Evolutionary conservation across 2,329 filamentous ascomycete genomes (phyloP), one percentile per base, ranked within the genome.

Genomic region (Karstenula rhodostoma): DNA sequence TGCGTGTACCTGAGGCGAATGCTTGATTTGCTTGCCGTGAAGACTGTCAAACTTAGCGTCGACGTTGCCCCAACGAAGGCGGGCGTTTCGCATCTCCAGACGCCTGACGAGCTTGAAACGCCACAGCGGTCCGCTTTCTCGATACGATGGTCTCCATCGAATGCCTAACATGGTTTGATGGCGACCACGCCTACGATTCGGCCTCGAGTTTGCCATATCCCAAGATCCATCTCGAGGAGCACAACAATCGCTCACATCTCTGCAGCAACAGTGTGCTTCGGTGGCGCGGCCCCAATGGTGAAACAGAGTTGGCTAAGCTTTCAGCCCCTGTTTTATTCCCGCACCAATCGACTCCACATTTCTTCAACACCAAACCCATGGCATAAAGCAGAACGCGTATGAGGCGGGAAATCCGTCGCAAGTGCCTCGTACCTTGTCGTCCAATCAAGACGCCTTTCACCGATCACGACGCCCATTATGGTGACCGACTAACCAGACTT

Each of bases 361-460:
- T 71, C 65, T 59, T 70, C 66, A 66, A 67, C 70, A 64, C 59
- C 66, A 61, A 60, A 43, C 58, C 49, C 33, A 57, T 53, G 59
- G 55, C 42, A 66, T 70, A 66, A 67, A 57, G 69, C 67, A 68
- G 65, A 71, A 72, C 73, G 72, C 72, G 74, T 76, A 71, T 73
- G 67, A 73, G 68, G 60, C 60, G 63, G 62, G 64, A 58, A 55
- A 58, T 56, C 60, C 61, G 61, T 69, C 61, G 65, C 66, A 43
- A 52, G 35, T 61, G 59, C 47, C 61, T 64, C 49, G 55, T 57
- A 46, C 33, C 19, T 17, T 50, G 27, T 23, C 56, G 42, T 56
- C 72, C 73, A 74, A 73, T 75, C 51, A 67, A 46, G 22, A 40
- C 48, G 53, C 47, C 51, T 25, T 23, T 22, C n/a, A 37, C 27